These are phyloP conservation scores for Wallacemonas sp. DNA, from an alignment of 208 protist species.

Conservation along the genomic window DNA sequence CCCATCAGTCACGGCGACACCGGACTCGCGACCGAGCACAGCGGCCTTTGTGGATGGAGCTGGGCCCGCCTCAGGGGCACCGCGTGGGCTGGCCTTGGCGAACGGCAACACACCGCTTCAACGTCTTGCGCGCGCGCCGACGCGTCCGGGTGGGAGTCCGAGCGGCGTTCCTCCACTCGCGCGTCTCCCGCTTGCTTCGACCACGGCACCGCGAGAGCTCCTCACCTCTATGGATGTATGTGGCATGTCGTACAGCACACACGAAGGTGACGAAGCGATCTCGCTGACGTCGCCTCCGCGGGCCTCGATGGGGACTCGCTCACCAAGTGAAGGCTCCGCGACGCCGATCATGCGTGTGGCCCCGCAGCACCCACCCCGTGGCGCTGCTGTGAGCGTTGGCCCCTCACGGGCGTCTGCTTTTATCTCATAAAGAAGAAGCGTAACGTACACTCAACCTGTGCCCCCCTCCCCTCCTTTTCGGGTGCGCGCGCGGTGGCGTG, in stretches of 20 bases:
- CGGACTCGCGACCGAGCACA: neutral
- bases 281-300: neutral
- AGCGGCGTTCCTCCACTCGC: too few species aligned
- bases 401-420: too few species aligned
- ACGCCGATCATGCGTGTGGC: conserved; percentile 5
- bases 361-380: too few species aligned
- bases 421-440: too few species aligned
- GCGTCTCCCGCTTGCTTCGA: neutral
- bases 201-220: neutral
- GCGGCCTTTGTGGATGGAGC: neutral
- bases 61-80: too few species aligned
- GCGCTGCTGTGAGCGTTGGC: too few species aligned
- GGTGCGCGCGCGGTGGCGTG: too few species aligned
- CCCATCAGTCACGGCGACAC: too few species aligned
- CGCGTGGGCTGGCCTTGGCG: neutral
- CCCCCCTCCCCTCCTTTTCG: too few species aligned
- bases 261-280: neutral
- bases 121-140: too few species aligned
- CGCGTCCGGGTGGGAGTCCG: too few species aligned
- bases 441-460: too few species aligned
- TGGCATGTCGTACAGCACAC: neutral
- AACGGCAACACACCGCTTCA: neutral
- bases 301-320: neutral
- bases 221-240: neutral
- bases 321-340: neutral